phyloP scores from a whole-genome alignment of 2,329 filamentous ascomycete genomes.

The Pyricularia sp. region DNA sequence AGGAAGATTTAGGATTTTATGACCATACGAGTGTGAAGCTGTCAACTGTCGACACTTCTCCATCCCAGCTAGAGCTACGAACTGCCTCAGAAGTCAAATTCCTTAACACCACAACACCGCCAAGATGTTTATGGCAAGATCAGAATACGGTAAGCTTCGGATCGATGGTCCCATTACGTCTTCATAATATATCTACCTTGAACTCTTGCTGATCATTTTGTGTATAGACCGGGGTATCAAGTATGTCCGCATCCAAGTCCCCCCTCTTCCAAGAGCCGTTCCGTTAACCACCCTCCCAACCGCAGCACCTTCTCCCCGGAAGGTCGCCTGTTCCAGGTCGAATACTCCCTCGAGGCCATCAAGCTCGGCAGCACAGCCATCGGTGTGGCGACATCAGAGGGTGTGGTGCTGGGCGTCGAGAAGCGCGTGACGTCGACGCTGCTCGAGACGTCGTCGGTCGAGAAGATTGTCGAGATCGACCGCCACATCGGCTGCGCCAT shows the following conservation, averaged over 20 bases:
- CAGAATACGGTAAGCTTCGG: conserved; percentile 74
- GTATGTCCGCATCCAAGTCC: conserved; percentile 39
- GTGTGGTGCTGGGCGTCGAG: conserved; percentile 94
- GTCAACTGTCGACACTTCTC: not conserved
- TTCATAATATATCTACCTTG: not conserved
- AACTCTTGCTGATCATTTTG: not conserved
- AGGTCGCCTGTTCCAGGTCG: conserved; percentile 99
- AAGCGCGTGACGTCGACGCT: conserved; percentile 98
- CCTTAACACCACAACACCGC: conserved; percentile 26
- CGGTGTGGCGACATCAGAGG: conserved; percentile 90
- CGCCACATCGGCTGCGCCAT: conserved; percentile 98
- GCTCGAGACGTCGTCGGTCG: conserved; percentile 93
- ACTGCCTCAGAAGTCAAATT: not conserved
- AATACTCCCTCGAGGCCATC: conserved; percentile 99
- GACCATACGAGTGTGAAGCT: not conserved
- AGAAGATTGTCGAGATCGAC: conserved; percentile 99
- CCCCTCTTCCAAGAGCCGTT: not conserved
- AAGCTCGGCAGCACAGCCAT: conserved; percentile 98
- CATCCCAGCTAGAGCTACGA: not conserved
- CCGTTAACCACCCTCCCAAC: conserved; percentile 3
- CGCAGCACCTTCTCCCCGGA: conserved; percentile 95
- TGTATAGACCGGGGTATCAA: conserved; percentile 92
- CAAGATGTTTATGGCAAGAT: conserved; percentile 99
- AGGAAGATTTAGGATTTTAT: not conserved
- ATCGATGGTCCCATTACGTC: not conserved